phyloP scores from a whole-genome alignment of 2,329 filamentous ascomycete genomes.

The Mycosphaerelloides madeirae region DNA sequence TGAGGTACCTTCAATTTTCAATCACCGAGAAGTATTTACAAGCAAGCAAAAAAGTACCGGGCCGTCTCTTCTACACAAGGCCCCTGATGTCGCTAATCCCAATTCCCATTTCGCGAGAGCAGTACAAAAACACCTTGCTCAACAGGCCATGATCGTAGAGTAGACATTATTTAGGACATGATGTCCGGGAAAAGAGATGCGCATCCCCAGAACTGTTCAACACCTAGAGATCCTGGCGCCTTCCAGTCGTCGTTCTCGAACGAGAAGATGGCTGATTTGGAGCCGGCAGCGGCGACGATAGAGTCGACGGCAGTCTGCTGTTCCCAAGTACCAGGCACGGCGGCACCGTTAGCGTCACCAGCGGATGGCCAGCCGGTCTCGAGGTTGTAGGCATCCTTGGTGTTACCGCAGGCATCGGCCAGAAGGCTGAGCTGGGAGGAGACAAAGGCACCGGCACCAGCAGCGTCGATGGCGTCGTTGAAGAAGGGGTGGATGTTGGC shows the following conservation, averaged over 20 bases:
- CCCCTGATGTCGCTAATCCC: no score
- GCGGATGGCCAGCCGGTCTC: slow-evolving; percentile 84
- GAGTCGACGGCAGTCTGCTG: slow-evolving; percentile 68
- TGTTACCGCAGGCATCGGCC: slow-evolving; percentile 60
- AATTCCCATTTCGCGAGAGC: no score
- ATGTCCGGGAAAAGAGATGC: slow-evolving; percentile 35
- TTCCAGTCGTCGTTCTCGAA: slow-evolving; percentile 81
- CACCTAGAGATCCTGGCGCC: slow-evolving; percentile 59
- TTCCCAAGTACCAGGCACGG: slow-evolving; percentile 61
- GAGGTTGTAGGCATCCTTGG: slow-evolving; percentile 70
- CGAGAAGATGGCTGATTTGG: slow-evolving; percentile 74
- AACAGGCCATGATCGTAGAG: slow-evolving; percentile 1
- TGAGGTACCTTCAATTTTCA: no score
- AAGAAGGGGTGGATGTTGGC: slow-evolving; percentile 94
- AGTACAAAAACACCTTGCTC: slow-evolving; percentile 5
- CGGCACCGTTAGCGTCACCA: slow-evolving; percentile 66
- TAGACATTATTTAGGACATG: background rate
- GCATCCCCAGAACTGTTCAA: slow-evolving; percentile 79
- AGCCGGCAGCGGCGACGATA: slow-evolving; percentile 63
- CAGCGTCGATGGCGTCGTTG: slow-evolving; percentile 63
- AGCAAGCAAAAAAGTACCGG: background rate
- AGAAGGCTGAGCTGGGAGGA: slow-evolving; percentile 67
- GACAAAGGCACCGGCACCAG: slow-evolving; percentile 71
- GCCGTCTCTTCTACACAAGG: no score
- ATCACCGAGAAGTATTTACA: background rate